phyloP scores from a whole-genome alignment of 202 grass and related monocot species.

The Zizania palustris region DNA sequence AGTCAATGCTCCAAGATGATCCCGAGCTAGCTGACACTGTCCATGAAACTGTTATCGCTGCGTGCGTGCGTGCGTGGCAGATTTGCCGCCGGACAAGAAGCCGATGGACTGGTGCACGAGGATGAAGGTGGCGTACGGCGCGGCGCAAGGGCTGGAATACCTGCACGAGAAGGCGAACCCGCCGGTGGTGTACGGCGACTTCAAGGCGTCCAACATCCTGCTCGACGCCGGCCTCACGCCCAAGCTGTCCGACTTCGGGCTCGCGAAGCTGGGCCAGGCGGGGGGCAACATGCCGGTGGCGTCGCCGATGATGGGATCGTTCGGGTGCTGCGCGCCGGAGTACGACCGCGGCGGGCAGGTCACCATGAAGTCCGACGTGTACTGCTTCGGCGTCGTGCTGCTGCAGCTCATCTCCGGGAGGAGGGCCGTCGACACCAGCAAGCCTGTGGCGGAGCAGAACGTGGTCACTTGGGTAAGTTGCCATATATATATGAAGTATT shows the following conservation, averaged over 20 bases:
- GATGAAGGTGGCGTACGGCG: conserved; percentile 86
- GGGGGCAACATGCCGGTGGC: conserved; percentile 70
- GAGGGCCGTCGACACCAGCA: conserved; percentile 70
- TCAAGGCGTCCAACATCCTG: conserved; percentile 80
- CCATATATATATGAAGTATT: too few relatives aligned
- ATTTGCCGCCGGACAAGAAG: conserved; percentile 53
- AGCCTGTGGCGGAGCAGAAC: conserved; percentile 75
- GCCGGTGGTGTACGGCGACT: conserved; percentile 87
- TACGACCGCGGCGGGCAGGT: conserved; percentile 71
- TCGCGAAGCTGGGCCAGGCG: conserved; percentile 62
- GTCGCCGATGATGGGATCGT: conserved; percentile 86
- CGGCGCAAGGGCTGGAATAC: conserved; percentile 90
- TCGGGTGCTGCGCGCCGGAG: conserved; percentile 80
- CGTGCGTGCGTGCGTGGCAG: conserved; percentile 18
- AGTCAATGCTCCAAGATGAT: not conserved
- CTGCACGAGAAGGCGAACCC: conserved; percentile 84
- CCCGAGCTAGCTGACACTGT: not conserved
- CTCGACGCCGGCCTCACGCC: conserved; percentile 66
- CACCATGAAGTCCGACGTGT: conserved; percentile 88
- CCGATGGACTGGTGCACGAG: conserved; percentile 78
- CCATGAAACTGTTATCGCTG: not conserved
- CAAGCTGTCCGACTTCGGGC: conserved; percentile 88
- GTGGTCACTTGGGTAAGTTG: conserved; percentile 78
- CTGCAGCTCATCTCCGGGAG: conserved; percentile 89
- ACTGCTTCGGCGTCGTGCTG: conserved; percentile 91